Conservation (phyloP, 1,284 basidiomycete genomes). For the Cryptococcus hybrid region DNA sequence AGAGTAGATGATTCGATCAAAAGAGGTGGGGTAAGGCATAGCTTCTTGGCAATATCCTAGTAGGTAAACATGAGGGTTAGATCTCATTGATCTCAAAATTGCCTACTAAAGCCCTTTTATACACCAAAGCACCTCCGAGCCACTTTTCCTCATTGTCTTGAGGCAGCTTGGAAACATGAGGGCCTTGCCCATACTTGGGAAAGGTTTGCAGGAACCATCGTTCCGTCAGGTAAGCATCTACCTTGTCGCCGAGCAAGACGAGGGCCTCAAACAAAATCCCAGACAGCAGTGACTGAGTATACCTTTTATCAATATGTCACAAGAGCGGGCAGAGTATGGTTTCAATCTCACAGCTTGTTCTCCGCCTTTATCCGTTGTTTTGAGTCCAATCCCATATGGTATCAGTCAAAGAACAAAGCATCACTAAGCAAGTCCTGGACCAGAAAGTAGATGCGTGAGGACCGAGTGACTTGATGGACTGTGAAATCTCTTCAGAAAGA, state of each 20-base stretch:
- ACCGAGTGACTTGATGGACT: slow-evolving; percentile 19
- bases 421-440: slow-evolving; percentile 15
- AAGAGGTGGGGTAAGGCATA: no score
- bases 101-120: slow-evolving; percentile 18
- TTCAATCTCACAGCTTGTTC: slow-evolving; percentile 30
- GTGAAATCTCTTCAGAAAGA: slow-evolving; percentile 4
- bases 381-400: slow-evolving; percentile 27
- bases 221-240: slow-evolving; percentile 22
- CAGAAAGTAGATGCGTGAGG: slow-evolving; percentile 13
- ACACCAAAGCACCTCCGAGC: slow-evolving; percentile 11
- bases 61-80: no score
- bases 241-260: slow-evolving; percentile 26
- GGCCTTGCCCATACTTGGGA: slow-evolving; percentile 20
- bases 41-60: no score
- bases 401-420: slow-evolving; percentile 15
- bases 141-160: slow-evolving; percentile 6
- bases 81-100: no score
- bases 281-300: slow-evolving; percentile 25
- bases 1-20: slow-evolving; percentile 21
- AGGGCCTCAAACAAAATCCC: slow-evolving; percentile 23
- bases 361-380: slow-evolving; percentile 28
- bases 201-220: slow-evolving; percentile 31
- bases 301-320: not conserved
- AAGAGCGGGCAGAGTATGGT: not conserved
- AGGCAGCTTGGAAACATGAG: slow-evolving; percentile 7